phyloP scores from a whole-genome alignment of 257 asterid genomes.

The Rhazya stricta region DNA sequence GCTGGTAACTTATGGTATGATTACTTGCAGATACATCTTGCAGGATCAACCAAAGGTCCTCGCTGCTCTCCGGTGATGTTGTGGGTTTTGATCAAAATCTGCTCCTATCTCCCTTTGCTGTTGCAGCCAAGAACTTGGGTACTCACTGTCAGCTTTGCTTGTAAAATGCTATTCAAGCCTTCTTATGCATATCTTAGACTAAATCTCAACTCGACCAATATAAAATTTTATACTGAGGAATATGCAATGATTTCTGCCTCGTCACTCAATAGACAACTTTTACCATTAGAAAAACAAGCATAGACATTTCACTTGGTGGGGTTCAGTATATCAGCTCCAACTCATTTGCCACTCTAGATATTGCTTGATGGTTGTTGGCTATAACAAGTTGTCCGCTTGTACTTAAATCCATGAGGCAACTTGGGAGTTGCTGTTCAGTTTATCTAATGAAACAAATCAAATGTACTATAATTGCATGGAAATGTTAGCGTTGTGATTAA shows the following conservation, averaged over 20 bases:
- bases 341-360: background rate
- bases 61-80: constrained; percentile 27
- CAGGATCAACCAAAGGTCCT: constrained; percentile 22
- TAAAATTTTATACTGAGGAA: background rate
- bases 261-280: background rate
- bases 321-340: background rate
- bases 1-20: constrained; percentile 6
- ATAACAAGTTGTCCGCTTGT: background rate
- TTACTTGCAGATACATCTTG: constrained; percentile 41
- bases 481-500: background rate
- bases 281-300: too few relatives aligned
- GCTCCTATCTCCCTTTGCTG: constrained; percentile 25
- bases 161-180: background rate
- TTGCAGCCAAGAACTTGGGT: constrained; percentile 40
- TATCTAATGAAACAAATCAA: background rate
- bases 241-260: background rate
- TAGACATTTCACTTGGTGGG: background rate
- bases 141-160: constrained; percentile 17
- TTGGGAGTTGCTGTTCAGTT: background rate
- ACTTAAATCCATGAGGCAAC: background rate
- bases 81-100: constrained; percentile 36
- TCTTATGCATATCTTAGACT: background rate
- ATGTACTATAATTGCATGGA: background rate
- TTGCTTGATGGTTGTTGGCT: background rate
- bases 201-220: background rate